phyloP scores from a whole-genome alignment of 805 yeast species.

The Osmozyma mogii region DNA sequence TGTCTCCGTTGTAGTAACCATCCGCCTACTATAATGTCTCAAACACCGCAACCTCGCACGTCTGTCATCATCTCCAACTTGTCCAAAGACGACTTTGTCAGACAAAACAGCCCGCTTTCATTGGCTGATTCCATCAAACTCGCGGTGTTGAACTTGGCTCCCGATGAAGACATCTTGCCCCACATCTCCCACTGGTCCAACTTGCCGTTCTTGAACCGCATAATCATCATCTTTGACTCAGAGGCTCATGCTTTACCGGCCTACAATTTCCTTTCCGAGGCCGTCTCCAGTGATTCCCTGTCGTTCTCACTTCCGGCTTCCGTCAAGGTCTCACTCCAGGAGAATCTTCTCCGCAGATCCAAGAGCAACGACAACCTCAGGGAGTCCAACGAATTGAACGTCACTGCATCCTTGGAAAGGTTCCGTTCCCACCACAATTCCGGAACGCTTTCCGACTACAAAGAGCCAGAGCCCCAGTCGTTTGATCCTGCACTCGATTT shows the following conservation, averaged over 20 bases:
- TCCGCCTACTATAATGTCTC: neutral
- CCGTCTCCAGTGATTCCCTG: slow-evolving; percentile 3
- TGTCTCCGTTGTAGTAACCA: no score
- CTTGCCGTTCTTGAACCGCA: slow-evolving; percentile 29
- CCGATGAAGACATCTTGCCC: slow-evolving; percentile 3
- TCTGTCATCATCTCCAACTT: slow-evolving; percentile 31
- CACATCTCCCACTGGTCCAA: slow-evolving; percentile 30
- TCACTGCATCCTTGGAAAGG: slow-evolving; percentile 15
- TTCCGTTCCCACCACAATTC: slow-evolving; percentile 17
- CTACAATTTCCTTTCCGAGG: slow-evolving; percentile 12
- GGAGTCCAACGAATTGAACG: slow-evolving; percentile 14
- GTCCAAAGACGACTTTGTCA: slow-evolving; percentile 21
- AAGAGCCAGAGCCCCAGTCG: slow-evolving; percentile 29
- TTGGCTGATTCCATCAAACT: slow-evolving; percentile 29
- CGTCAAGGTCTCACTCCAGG: slow-evolving; percentile 28
- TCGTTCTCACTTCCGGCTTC: slow-evolving; percentile 9
- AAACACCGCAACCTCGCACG: slow-evolving; percentile 11
- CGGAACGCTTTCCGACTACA: slow-evolving; percentile 10
- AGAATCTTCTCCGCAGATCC: slow-evolving; percentile 28
- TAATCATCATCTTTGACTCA: slow-evolving; percentile 29
- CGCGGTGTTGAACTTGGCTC: slow-evolving; percentile 19
- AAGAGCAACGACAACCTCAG: slow-evolving; percentile 19
- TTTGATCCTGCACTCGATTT: slow-evolving; percentile 23
- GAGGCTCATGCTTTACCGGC: slow-evolving; percentile 21
- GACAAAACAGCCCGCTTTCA: slow-evolving; percentile 18